Percentiles rank a stretch among this genome's conserved stretches.
These are phyloP conservation scores for Kodamaea kaohsiungensis DNA, from an alignment of 805 yeast species.

Conservation along the genomic window DNA sequence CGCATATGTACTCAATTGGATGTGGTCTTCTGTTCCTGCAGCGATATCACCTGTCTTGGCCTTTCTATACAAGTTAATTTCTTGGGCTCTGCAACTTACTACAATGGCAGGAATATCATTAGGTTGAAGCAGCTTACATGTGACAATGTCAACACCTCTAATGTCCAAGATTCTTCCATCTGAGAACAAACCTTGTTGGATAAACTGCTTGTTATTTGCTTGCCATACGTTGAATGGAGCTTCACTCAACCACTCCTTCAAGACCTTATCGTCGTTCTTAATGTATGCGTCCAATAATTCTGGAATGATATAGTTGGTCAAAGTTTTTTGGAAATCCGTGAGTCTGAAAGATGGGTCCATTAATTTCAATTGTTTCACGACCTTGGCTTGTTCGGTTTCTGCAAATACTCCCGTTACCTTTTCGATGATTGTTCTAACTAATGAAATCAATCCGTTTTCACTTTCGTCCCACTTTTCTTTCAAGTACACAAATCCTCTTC, in stretches of 20 bases:
- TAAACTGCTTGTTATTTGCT: slow-evolving; percentile 88
- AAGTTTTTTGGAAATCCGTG: slow-evolving; percentile 75
- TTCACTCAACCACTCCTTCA: slow-evolving; percentile 92
- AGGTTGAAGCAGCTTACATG: slow-evolving; percentile 86
- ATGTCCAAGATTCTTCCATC: slow-evolving; percentile 92
- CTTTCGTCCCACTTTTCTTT: slow-evolving; percentile 86
- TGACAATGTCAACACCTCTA: slow-evolving; percentile 90
- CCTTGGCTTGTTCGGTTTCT: slow-evolving; percentile 95
- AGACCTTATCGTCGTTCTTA: slow-evolving; percentile 79
- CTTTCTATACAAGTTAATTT: slow-evolving; percentile 84
- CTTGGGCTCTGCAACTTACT: slow-evolving; percentile 95
- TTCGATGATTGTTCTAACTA: slow-evolving; percentile 76
- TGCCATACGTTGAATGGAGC: slow-evolving; percentile 95
- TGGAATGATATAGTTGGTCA: slow-evolving; percentile 91
- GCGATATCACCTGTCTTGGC: slow-evolving; percentile 91
- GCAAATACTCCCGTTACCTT: slow-evolving; percentile 87
- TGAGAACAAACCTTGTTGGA: slow-evolving; percentile 86
- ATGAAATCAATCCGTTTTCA: slow-evolving; percentile 85
- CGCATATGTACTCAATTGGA: slow-evolving; percentile 90
- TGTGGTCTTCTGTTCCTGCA: slow-evolving; percentile 94
- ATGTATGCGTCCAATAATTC: slow-evolving; percentile 95
- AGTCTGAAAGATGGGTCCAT: slow-evolving; percentile 88
- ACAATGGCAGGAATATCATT: slow-evolving; percentile 91
- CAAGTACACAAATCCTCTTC: slow-evolving; percentile 60
- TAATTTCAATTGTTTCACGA: slow-evolving; percentile 77